These are phyloP conservation scores for Alliaria petiolata DNA, from an alignment of 345 rosid species.

Conservation along the genomic window DNA sequence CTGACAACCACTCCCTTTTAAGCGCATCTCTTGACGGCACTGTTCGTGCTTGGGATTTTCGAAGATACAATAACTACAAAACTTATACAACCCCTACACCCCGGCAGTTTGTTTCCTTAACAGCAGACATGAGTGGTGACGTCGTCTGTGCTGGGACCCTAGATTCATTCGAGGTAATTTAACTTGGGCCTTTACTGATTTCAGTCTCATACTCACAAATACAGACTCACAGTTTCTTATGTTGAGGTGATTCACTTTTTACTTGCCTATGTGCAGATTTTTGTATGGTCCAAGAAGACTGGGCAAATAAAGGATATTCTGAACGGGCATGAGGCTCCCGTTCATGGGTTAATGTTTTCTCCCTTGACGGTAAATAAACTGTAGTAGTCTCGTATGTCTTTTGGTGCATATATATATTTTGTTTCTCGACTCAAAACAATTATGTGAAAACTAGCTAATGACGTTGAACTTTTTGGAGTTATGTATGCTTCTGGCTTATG, in stretches of 20 bases:
- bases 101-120: slow-evolving; percentile 91
- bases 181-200: background rate
- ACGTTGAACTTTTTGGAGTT: background rate
- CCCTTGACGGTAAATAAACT: slow-evolving; percentile 66
- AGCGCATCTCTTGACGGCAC: slow-evolving; percentile 97
- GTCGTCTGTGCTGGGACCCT: slow-evolving; percentile 96
- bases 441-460: background rate
- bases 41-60: slow-evolving; percentile 98
- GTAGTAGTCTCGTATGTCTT: background rate
- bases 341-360: slow-evolving; percentile 89
- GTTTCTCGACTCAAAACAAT: background rate
- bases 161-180: slow-evolving; percentile 86
- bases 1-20: slow-evolving; percentile 82
- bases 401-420: background rate
- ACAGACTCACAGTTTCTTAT: background rate
- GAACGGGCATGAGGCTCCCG: slow-evolving; percentile 98
- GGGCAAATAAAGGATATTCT: slow-evolving; percentile 89
- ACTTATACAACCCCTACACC: slow-evolving; percentile 91
- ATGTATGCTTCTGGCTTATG: slow-evolving; percentile 1
- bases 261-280: slow-evolving; percentile 49
- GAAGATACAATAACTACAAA: slow-evolving; percentile 88
- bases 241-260: slow-evolving; percentile 8
- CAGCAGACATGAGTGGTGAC: slow-evolving; percentile 93
- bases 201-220: background rate
- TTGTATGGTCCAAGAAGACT: slow-evolving; percentile 99